These are phyloP conservation scores for Triangularia setosa DNA, from an alignment of 2,329 filamentous ascomycete genomes.

Conservation along the genomic window DNA sequence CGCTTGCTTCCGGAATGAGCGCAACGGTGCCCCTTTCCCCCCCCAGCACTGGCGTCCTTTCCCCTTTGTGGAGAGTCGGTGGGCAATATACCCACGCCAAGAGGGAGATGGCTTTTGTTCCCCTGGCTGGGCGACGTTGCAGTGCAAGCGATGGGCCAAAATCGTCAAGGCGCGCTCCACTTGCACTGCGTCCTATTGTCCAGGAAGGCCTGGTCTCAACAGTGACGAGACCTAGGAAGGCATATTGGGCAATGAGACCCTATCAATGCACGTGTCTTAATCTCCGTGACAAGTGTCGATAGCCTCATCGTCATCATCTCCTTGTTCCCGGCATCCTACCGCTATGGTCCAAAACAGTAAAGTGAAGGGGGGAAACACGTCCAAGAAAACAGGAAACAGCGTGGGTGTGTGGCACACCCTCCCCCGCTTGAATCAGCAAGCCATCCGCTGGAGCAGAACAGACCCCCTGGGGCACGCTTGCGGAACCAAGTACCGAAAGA, in stretches of 20 bases:
- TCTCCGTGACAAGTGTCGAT: constrained; percentile 6
- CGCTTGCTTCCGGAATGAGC: constrained; percentile 11
- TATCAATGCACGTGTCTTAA: constrained; percentile 12
- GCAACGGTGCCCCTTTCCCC: constrained; percentile 6
- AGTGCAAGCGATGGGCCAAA: constrained; percentile 12
- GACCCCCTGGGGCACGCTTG: constrained; percentile 16
- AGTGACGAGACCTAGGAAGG: not conserved
- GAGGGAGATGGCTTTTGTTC: constrained; percentile 1
- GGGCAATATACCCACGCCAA: constrained; percentile 9
- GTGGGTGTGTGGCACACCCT: constrained; percentile 1
- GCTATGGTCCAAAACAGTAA: not conserved
- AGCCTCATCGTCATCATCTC: constrained; percentile 14
- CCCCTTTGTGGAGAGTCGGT: constrained; percentile 13
- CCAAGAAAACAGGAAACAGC: not conserved
- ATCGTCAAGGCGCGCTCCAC: constrained; percentile 13
- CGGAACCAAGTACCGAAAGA: constrained; percentile 25
- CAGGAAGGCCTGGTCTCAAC: constrained; percentile 8
- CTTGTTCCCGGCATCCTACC: constrained; percentile 6
- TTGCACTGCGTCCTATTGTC: constrained; percentile 12
- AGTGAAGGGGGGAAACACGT: not conserved
- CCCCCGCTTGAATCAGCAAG: constrained; percentile 10
- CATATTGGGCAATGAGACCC: constrained; percentile 4
- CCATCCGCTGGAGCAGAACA: constrained; percentile 5
- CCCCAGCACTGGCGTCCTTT: not conserved
- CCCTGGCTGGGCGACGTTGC: constrained; percentile 15